phyloP scores from a whole-genome alignment of 495 filamentous ascomycete species.

The Aspergillus carlsbadensis region DNA sequence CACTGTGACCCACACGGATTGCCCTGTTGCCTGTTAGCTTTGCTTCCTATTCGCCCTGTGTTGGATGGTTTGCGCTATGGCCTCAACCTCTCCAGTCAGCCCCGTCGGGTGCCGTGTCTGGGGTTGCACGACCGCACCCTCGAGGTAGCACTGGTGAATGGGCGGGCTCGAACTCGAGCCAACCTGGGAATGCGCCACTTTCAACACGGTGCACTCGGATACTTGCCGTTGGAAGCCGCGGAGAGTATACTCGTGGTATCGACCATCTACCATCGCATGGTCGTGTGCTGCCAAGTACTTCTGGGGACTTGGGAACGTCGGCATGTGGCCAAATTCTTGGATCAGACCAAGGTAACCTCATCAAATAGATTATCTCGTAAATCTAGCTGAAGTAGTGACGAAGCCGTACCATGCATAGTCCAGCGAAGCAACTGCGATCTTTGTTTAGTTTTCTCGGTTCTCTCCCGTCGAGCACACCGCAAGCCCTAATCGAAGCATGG shows the following conservation, averaged over 20 bases:
- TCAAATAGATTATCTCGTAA: too few species aligned
- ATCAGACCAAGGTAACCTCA: too few species aligned
- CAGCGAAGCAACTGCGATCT: too few species aligned
- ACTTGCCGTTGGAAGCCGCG: too few species aligned
- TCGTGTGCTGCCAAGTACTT: too few species aligned
- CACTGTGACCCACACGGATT: conserved; percentile 16
- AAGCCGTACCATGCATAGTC: too few species aligned
- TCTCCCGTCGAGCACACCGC: too few species aligned
- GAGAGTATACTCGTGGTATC: too few species aligned
- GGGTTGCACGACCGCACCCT: conserved; percentile 5
- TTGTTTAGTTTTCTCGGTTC: too few species aligned
- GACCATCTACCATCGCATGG: not conserved
- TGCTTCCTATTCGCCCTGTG: not conserved
- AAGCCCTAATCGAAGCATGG: too few species aligned
- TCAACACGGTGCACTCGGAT: not conserved
- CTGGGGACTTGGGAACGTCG: not conserved
- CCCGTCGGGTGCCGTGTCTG: not conserved
- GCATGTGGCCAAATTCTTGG: too few species aligned
- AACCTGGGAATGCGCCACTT: not conserved
- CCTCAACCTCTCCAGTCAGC: not conserved
- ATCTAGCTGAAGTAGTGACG: too few species aligned
- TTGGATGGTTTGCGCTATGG: not conserved
- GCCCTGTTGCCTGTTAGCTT: not conserved
- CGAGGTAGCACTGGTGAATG: not conserved
- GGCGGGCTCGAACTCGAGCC: not conserved